These are phyloP conservation scores for sunflower (Helianthus annuus) DNA, from an alignment of 129 eudicot species.

Conservation along the genomic window DNA sequence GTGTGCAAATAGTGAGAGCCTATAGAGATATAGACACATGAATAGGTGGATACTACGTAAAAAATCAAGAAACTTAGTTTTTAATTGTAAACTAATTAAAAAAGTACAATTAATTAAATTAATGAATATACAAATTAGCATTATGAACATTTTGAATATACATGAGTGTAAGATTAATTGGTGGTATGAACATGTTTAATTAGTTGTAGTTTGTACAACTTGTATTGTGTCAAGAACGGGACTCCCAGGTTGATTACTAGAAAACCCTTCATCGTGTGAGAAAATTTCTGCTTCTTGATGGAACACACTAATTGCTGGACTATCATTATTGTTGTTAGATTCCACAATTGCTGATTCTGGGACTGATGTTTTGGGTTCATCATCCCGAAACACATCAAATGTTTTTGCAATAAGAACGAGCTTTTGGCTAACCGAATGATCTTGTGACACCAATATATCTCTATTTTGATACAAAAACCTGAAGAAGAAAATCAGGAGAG, in stretches of 20 bases:
- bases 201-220: constrained; percentile 11
- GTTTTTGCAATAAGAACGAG: neutral
- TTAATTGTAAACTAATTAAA: too few relatives aligned
- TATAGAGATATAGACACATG: too few relatives aligned
- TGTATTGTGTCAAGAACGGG: constrained; percentile 16
- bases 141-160: too few relatives aligned
- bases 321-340: neutral
- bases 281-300: constrained; percentile 13
- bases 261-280: neutral
- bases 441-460: constrained; percentile 4
- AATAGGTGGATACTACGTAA: too few relatives aligned
- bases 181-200: neutral
- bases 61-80: too few relatives aligned
- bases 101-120: neutral
- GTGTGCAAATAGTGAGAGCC: too few relatives aligned
- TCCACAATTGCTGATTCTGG: constrained; percentile 2
- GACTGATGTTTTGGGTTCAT: neutral
- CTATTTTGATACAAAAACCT: constrained; percentile 10
- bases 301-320: neutral
- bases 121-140: neutral
- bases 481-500: constrained; percentile 5
- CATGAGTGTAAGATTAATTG: too few relatives aligned
- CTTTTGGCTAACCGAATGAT: constrained; percentile 8
- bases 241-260: constrained; percentile 11
- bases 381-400: constrained; percentile 18